Base-by-base conservation (phyloP, 2,329 filamentous ascomycete species). In the Cryphonectria radicalis region DNA sequence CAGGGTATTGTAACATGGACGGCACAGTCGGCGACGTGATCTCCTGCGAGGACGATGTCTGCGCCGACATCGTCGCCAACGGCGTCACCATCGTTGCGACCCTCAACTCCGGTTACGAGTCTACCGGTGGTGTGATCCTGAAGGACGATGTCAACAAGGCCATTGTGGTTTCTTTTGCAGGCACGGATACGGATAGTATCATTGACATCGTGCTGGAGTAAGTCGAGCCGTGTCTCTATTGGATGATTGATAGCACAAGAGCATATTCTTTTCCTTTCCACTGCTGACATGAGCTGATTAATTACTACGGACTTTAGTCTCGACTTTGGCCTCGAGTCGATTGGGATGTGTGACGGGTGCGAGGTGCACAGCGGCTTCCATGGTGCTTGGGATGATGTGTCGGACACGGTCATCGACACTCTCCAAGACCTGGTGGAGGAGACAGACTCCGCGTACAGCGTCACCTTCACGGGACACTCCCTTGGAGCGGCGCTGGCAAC, bases 301-400 rank as follows among this genome's bases (percentile, higher is more conserved):
- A 40, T 40, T 13, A 11, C 19, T 50, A n/a, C n/a, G n/a, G n/a
- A n/a, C 0, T 7, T 5, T 64, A 75, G 62, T 6, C 50, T 86
- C 63, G 73, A 81, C 60, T 84, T 88, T 75, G 63, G 77, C 10
- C 77, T 81, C 74, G 67, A 77, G 60, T 25, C 68, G 42, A 78
- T 82, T 70, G 78, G 78, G 3, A 78, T 80, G 67, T 83, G 81
- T 73, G n/a, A 42, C 10, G 69, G 70, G 10, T 77, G 76, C 66
- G 71, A 73, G 35, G 71, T 78, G 10, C 78, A 79, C 64, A 63
- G 63, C 17, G 78, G 79, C 1, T 80, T 79, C 64, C 68, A 73
- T 4, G 63, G 70, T 0, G 66, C 72, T 6, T 74, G 69, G 43
- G 72, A 76, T 3, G 75, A 76, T 25, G 73, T 75, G 19, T 40